Evolutionary conservation across 139 green algal genomes (phyloP).

Genomic region (Yamagishiella unicocca): DNA sequence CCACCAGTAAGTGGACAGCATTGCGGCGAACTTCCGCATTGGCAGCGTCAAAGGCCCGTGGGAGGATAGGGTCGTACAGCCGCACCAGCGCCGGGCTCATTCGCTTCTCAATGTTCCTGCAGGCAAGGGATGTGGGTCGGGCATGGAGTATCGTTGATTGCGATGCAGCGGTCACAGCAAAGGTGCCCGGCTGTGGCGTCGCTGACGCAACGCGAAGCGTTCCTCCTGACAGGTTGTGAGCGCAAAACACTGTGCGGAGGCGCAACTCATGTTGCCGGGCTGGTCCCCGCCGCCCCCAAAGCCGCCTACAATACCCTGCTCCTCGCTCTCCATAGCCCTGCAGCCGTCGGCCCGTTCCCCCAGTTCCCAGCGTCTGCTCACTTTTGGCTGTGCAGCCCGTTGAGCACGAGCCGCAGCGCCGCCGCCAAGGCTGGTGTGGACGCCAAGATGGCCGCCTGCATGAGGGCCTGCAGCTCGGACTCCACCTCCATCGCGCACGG

Average conservation of each 20-base stretch:
- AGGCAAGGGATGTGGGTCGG: neutral
- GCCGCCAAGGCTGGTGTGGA: conserved; percentile 67
- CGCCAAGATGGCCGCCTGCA: conserved; percentile 74
- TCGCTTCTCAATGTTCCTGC: conserved; percentile 37
- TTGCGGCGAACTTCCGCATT: conserved; percentile 85
- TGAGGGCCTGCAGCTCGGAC: conserved; percentile 69
- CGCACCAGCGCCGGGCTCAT: conserved; percentile 82
- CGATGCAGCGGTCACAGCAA: neutral
- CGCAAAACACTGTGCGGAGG: too few species aligned
- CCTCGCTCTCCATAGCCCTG: too few species aligned
- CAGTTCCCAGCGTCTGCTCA: too few species aligned
- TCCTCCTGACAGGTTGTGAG: too few species aligned
- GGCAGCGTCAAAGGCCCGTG: conserved; percentile 73
- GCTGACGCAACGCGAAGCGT: too few species aligned
- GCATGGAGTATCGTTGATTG: neutral
- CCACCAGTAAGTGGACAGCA: conserved; percentile 76
- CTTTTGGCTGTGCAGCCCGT: conserved; percentile 76
- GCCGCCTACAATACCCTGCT: too few species aligned
- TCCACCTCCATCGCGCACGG: conserved; percentile 43
- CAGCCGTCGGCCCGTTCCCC: too few species aligned
- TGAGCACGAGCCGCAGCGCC: conserved; percentile 72
- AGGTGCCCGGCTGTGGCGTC: too few species aligned
- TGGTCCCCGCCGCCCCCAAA: too few species aligned
- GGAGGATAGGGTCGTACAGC: conserved; percentile 89
- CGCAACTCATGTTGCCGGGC: too few species aligned